Evolutionary conservation across 1,284 basidiomycete species (phyloP).

Genomic region (Cutaneotrichosporon sp.): DNA sequence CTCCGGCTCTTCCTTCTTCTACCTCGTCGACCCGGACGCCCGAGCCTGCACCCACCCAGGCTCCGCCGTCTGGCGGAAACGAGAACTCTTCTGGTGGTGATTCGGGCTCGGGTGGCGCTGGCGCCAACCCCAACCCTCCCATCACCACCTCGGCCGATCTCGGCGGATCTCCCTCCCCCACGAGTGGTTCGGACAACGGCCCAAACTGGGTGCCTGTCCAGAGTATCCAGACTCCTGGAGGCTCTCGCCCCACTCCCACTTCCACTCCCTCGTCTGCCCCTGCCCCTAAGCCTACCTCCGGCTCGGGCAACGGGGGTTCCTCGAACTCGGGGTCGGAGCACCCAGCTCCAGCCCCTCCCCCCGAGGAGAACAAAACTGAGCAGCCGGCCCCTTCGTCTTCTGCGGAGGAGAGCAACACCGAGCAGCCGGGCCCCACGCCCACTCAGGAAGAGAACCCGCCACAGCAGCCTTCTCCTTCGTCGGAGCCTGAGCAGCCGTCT

Average conservation of each 20-base stretch:
- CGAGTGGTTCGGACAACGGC: constrained; percentile 17
- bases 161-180: constrained; percentile 5
- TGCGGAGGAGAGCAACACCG: not conserved
- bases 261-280: constrained; percentile 12
- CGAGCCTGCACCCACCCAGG: not conserved
- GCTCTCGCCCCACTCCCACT: not conserved
- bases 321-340: constrained; percentile 4
- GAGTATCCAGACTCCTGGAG: constrained; percentile 27
- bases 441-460: constrained; percentile 1
- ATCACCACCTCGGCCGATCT: constrained; percentile 19
- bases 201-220: constrained; percentile 35
- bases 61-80: constrained; percentile 2
- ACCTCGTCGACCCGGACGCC: not conserved
- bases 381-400: not conserved
- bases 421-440: constrained; percentile 8
- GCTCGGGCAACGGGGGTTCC: not conserved
- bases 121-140: constrained; percentile 4
- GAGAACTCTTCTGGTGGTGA: not conserved
- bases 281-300: constrained; percentile 8
- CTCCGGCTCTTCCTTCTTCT: constrained; percentile 5
- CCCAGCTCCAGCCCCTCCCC: not conserved
- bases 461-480: not conserved
- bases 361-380: constrained; percentile 1
- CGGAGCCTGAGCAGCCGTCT: constrained; percentile 2
- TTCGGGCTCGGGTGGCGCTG: constrained; percentile 10